Conservation (phyloP, 2,329 filamentous ascomycete genomes). For the Penicillium sumatraense region DNA sequence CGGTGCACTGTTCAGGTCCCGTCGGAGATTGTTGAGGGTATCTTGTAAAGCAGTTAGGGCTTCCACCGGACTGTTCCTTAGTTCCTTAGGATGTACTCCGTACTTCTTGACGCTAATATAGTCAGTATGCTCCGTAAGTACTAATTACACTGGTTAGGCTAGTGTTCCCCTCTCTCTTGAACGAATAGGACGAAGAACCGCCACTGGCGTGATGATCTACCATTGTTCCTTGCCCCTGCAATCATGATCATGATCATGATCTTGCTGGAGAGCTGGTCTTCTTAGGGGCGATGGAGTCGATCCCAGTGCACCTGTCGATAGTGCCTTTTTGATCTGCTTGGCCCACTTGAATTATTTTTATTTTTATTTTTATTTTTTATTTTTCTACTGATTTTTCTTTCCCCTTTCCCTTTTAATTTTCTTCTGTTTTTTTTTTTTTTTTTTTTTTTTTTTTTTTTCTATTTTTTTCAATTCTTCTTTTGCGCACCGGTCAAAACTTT, state of each 20-base stretch:
- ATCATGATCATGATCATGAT: conserved; percentile 4
- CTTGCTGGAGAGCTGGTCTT: background rate
- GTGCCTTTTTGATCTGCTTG: conserved; percentile 14
- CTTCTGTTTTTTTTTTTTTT: background rate
- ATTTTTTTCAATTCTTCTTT: background rate
- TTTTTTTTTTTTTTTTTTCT: background rate
- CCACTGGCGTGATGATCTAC: conserved; percentile 11
- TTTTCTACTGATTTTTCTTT: background rate
- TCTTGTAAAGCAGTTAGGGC: conserved; percentile 4
- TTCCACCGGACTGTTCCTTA: background rate
- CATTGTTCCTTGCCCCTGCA: conserved; percentile 8
- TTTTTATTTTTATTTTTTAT: too few species aligned
- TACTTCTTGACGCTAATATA: too few species aligned
- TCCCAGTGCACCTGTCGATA: conserved; percentile 11
- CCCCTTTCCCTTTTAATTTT: background rate
- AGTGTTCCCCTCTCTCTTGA: background rate
- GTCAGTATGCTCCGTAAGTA: too few species aligned
- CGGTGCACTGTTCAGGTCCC: conserved; percentile 13
- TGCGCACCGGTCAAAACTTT: conserved; percentile 18
- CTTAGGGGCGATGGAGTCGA: conserved; percentile 12
- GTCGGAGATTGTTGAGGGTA: background rate
- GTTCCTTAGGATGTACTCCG: background rate
- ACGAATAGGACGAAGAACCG: conserved; percentile 16
- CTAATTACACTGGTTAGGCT: background rate
- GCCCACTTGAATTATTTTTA: too few species aligned